A percentile compares a stretch with the other conserved stretches of the same genome.
Conservation (phyloP, 768 basidiomycete genomes). For the Austroboletus festivus region DNA sequence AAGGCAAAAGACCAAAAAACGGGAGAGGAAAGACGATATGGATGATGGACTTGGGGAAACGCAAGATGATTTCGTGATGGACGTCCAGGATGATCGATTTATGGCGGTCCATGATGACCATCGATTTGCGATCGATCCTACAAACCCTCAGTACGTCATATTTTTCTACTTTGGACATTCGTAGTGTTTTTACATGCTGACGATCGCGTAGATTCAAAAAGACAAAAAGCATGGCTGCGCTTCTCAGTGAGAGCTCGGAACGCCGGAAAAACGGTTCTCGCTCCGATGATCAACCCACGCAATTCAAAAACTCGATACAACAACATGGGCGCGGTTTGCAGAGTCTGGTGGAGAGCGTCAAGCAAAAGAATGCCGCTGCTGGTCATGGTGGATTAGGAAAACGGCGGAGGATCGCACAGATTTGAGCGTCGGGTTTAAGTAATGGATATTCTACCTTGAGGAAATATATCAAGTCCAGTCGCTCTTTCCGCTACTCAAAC, state of each 20-base stretch:
- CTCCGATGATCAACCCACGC: background rate
- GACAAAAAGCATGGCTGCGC: constrained; percentile 83
- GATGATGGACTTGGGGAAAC: constrained; percentile 57
- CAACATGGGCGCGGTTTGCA: constrained; percentile 42
- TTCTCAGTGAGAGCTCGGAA: constrained; percentile 81
- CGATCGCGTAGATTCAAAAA: constrained; percentile 70
- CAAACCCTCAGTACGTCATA: constrained; percentile 83
- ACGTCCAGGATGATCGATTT: constrained; percentile 88
- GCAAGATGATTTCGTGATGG: constrained; percentile 78
- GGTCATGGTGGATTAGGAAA: constrained; percentile 36
- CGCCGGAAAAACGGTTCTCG: constrained; percentile 43
- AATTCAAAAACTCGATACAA: background rate
- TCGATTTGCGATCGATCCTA: constrained; percentile 93
- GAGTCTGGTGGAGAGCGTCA: constrained; percentile 81
- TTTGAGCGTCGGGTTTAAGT: constrained; percentile 2
- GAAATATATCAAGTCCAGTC: constrained; percentile 17
- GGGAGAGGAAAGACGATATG: constrained; percentile 26
- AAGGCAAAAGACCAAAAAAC: constrained; percentile 25
- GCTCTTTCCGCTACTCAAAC: constrained; percentile 48
- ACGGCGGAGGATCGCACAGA: constrained; percentile 32
- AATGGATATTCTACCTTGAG: too few species aligned
- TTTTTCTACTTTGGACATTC: background rate
- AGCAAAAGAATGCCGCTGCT: constrained; percentile 59
- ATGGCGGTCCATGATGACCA: constrained; percentile 84
- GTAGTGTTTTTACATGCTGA: background rate